A percentile compares a stretch with the other conserved stretches of the same genome.
phyloP scores from a whole-genome alignment of 2,329 filamentous ascomycete species.

The Dothistroma pini region DNA sequence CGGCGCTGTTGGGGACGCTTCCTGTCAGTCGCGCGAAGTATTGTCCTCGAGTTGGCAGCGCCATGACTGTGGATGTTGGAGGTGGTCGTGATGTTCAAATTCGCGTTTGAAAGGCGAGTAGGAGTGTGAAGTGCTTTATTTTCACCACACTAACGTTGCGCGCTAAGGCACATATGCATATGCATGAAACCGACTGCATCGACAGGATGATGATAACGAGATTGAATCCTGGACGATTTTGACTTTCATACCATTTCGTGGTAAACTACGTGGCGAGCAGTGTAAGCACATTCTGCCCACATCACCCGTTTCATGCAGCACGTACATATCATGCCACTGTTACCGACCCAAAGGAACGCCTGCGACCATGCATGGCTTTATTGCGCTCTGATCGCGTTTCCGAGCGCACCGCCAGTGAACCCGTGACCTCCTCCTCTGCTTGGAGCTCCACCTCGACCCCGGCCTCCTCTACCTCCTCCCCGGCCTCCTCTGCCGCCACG shows the following conservation, averaged over 20 bases:
- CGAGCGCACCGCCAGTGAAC: conserved; percentile 77
- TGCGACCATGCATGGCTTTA: conserved; percentile 18
- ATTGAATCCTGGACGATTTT: not conserved
- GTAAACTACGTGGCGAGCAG: not conserved
- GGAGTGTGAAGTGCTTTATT: not conserved
- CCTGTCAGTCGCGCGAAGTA: not conserved
- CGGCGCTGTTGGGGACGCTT: not conserved
- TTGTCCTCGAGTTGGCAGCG: not conserved
- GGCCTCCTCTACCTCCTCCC: conserved; percentile 56
- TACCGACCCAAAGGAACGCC: conserved; percentile 13
- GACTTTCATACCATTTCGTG: not conserved
- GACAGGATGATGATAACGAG: not conserved
- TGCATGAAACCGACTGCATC: not conserved
- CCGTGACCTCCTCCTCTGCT: conserved; percentile 74
- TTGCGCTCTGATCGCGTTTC: conserved; percentile 52
- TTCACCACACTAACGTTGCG: not conserved
- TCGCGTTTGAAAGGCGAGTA: not conserved
- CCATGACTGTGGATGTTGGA: not conserved
- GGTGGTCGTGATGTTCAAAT: not conserved
- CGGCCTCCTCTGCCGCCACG: conserved; percentile 65
- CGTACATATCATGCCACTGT: conserved; percentile 5
- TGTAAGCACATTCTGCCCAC: not conserved
- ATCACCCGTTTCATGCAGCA: conserved; percentile 8
- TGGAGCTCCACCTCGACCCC: conserved; percentile 58
- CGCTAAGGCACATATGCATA: not conserved